These are phyloP conservation scores for Boletellus ananas DNA, from an alignment of 768 basidiomycete species.

Conservation along the genomic window DNA sequence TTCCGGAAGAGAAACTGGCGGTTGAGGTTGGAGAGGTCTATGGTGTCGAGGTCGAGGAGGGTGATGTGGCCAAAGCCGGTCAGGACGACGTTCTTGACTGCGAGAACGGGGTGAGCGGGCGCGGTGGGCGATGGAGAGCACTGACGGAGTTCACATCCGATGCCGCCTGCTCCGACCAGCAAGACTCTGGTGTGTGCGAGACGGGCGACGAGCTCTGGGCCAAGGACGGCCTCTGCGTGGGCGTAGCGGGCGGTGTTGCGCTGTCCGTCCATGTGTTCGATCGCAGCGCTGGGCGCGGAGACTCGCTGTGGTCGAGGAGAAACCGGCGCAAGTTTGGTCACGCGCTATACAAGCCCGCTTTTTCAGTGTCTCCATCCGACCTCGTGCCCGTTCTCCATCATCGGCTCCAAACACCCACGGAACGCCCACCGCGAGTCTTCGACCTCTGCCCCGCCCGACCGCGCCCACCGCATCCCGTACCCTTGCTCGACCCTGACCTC, in stretches of 20 bases:
- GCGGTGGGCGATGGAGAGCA: constrained; percentile 9
- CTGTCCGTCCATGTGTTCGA: constrained; percentile 3
- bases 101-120: background rate
- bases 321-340: too few species aligned
- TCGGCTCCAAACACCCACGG: constrained; percentile 63
- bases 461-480: constrained; percentile 68
- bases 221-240: constrained; percentile 78
- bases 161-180: constrained; percentile 93
- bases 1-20: constrained; percentile 96
- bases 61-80: constrained; percentile 92
- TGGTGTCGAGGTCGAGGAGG: constrained; percentile 94
- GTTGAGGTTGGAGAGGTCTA: constrained; percentile 96
- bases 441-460: constrained; percentile 8
- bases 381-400: constrained; percentile 66
- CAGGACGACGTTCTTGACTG: constrained; percentile 94
- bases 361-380: constrained; percentile 53
- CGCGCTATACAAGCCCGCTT: background rate
- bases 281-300: too few species aligned
- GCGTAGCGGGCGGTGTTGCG: constrained; percentile 37
- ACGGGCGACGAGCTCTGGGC: constrained; percentile 59
- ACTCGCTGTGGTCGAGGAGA: too few species aligned
- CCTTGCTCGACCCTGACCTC: constrained; percentile 57
- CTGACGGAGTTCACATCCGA: constrained; percentile 93
- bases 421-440: constrained; percentile 38
- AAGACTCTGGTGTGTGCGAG: constrained; percentile 68